phyloP scores from a whole-genome alignment of 2,329 filamentous ascomycete species.

The Clonostachys sp. region DNA sequence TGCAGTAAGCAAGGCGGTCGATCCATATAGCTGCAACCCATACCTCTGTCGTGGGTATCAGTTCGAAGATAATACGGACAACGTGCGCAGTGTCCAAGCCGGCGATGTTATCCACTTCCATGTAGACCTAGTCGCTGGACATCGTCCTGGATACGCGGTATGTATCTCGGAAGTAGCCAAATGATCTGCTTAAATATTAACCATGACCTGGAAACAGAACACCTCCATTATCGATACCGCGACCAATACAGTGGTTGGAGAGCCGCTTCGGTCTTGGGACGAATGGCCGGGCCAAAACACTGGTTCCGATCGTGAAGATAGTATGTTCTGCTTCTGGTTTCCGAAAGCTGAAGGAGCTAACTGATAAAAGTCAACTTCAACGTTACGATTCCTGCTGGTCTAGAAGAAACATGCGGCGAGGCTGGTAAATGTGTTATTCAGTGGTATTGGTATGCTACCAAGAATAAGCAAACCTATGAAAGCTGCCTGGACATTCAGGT shows the following conservation, averaged over 20 bases:
- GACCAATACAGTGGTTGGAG: slow-evolving; percentile 45
- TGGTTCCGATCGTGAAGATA: slow-evolving; percentile 1
- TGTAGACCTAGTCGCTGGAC: slow-evolving; percentile 34
- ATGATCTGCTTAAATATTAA: background rate
- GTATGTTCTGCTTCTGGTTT: background rate
- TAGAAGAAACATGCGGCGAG: slow-evolving; percentile 17
- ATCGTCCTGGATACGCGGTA: slow-evolving; percentile 30
- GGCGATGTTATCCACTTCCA: slow-evolving; percentile 37
- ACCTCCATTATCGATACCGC: slow-evolving; percentile 53
- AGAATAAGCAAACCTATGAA: slow-evolving; percentile 29
- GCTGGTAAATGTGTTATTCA: slow-evolving; percentile 31
- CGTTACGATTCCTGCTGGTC: slow-evolving; percentile 25
- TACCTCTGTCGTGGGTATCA: slow-evolving; percentile 41
- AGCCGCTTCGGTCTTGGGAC: slow-evolving; percentile 31
- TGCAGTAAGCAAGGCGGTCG: slow-evolving; percentile 5
- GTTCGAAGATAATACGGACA: slow-evolving; percentile 36
- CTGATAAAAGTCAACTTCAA: slow-evolving; percentile 21
- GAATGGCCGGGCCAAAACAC: background rate
- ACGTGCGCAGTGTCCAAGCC: slow-evolving; percentile 32
- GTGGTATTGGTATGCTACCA: slow-evolving; percentile 37
- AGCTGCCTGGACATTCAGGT: slow-evolving; percentile 27
- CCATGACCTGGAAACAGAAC: slow-evolving; percentile 24
- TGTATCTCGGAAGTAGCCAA: background rate
- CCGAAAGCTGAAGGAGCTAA: background rate
- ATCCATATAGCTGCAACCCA: slow-evolving; percentile 25